These are phyloP conservation scores for Penstemon davidsonii DNA, from an alignment of 257 asterid genomes.

Conservation along the genomic window DNA sequence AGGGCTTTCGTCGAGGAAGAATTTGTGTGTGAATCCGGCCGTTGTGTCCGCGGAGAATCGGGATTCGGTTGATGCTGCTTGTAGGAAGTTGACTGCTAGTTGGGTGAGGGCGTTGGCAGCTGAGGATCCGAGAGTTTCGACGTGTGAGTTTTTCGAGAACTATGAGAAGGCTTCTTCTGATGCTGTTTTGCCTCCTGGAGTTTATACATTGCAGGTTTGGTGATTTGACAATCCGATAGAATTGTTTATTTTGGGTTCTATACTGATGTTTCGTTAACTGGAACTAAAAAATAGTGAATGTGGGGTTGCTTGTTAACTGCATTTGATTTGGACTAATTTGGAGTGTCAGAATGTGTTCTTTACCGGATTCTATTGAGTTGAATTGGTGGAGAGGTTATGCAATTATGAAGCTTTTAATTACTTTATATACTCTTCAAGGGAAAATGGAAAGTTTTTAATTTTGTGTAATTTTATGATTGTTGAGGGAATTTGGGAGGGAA, in stretches of 20 bases:
- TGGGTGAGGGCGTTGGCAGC: slow-evolving; percentile 85
- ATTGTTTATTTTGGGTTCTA: neutral
- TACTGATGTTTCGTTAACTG: neutral
- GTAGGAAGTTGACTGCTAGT: slow-evolving; percentile 91
- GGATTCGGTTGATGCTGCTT: slow-evolving; percentile 93
- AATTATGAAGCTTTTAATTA: no score
- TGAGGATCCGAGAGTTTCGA: slow-evolving; percentile 68
- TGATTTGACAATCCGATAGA: neutral
- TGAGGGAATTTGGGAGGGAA: slow-evolving; percentile 7
- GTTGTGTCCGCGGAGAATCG: slow-evolving; percentile 91
- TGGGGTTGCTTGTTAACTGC: slow-evolving; percentile 9
- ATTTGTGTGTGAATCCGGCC: slow-evolving; percentile 77
- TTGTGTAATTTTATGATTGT: neutral
- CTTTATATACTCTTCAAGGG: no score
- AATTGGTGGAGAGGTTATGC: neutral
- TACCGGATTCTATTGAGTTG: slow-evolving; percentile 18
- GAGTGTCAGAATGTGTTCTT: neutral
- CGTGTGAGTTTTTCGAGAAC: slow-evolving; percentile 77
- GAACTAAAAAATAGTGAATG: neutral
- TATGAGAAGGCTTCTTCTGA: slow-evolving; percentile 75
- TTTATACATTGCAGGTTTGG: slow-evolving; percentile 86
- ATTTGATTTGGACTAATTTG: neutral
- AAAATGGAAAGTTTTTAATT: no score
- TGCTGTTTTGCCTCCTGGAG: slow-evolving; percentile 90
- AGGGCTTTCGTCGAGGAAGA: slow-evolving; percentile 93